Evolutionary conservation across 257 asterid genomes (phyloP), one percentile per base, ranked within the genome.

Genomic region (Penstemon davidsonii): DNA sequence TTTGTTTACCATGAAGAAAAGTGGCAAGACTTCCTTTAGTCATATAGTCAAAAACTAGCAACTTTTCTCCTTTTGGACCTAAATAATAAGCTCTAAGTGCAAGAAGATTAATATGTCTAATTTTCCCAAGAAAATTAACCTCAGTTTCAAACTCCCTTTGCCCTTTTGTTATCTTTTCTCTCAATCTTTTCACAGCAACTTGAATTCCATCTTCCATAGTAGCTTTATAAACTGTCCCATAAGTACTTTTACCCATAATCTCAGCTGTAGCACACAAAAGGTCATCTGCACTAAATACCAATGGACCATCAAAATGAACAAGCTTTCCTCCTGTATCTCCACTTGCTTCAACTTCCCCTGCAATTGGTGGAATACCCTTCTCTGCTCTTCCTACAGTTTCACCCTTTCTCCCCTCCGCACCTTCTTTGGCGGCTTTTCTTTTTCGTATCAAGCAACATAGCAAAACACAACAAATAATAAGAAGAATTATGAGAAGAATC

Each of bases 21-120:
- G 91, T 86, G 37, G 97, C 88, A 55, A 94, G 80, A 54, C 96
- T 87, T 71, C 99, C 97, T 55, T 76, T 87, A 10, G 95, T 82
- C 96, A 94, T 91, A 83, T 88, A 94, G 78, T 94, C 97, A 43
- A 87, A 91, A 53, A 91, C 97, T 13, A 94, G 96, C 79, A 94
- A 84, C 78, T 91, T 94, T 71, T 94, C 99, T 9, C 97, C 99
- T 78, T 94, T 94, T 4, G 99, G 99, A 19, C 99, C 99, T 33
- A 86, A 66, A 67, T 94, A 94, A 63, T 91, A 94, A 62, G 96
- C 96, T 70, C 99, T 88, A 18, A 91, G 83, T 3, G 99, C 97
- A 41, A 94, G 74, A 40, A 94, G 96, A 75, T 94, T 89, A 3
- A 91, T 90, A 69, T 88, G 97, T 68, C 99, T 77, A 60, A 88